Percentiles rank a stretch among this genome's conserved stretches.
Evolutionary conservation across 83 land plant species (phyloP).

Genomic region (Picea mariana): DNA sequence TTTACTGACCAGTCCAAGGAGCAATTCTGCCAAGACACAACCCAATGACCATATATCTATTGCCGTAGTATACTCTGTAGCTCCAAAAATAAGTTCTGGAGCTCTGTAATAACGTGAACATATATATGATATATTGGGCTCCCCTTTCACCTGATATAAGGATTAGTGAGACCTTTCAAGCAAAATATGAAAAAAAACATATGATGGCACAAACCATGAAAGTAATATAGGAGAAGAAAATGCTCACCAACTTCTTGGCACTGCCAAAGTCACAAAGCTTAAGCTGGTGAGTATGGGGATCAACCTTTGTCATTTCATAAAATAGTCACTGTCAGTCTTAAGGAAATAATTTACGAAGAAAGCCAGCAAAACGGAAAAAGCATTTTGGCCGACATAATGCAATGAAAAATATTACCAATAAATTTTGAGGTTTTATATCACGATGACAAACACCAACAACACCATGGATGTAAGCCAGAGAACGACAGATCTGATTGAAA

Average conservation of each 20-base stretch:
- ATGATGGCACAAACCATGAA: not conserved
- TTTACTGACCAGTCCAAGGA: constrained; percentile 58
- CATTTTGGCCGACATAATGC: not conserved
- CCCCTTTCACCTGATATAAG: constrained; percentile 58
- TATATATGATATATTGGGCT: constrained; percentile 81
- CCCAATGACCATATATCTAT: constrained; percentile 85
- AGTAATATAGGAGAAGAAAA: not conserved
- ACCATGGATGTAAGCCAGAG: constrained; percentile 65
- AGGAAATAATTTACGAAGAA: not conserved
- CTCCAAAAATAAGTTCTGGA: constrained; percentile 78
- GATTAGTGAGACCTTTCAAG: not conserved
- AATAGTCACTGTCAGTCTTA: constrained; percentile 1
- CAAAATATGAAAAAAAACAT: not conserved
- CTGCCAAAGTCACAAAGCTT: constrained; percentile 85
- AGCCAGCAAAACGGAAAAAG: not conserved
- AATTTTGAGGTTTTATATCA: constrained; percentile 79
- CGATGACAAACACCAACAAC: constrained; percentile 75
- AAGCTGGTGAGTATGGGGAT: constrained; percentile 69
- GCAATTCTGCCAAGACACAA: constrained; percentile 77
- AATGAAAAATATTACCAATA: constrained; percentile 44
- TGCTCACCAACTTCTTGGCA: constrained; percentile 74
- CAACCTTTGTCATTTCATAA: constrained; percentile 41
- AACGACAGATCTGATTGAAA: constrained; percentile 56
- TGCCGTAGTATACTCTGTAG: constrained; percentile 77
- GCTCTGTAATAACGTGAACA: constrained; percentile 83